phyloP scores from a whole-genome alignment of 2,329 filamentous ascomycete genomes.

The Fusarium nelsonii region DNA sequence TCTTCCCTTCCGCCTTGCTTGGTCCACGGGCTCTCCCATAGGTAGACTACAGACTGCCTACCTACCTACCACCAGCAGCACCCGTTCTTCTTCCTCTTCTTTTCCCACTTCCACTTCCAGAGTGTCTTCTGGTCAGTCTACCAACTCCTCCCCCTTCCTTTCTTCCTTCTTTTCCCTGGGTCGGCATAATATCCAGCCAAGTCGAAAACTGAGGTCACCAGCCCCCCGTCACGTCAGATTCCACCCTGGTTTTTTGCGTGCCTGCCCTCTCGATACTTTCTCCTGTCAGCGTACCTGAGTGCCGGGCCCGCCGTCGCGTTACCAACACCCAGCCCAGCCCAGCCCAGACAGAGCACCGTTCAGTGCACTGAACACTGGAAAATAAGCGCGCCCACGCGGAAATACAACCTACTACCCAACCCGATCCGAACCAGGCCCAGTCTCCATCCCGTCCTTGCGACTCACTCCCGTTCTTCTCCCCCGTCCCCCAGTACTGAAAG shows the following conservation, averaged over 20 bases:
- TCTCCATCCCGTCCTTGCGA: slow-evolving; percentile 35
- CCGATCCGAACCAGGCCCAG: slow-evolving; percentile 32
- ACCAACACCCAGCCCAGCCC: slow-evolving; percentile 18
- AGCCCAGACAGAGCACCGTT: slow-evolving; percentile 14
- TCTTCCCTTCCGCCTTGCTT: slow-evolving; percentile 32
- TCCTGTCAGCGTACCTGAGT: slow-evolving; percentile 31
- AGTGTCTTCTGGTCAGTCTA: slow-evolving; percentile 11
- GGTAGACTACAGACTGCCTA: slow-evolving; percentile 25
- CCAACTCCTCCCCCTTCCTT: slow-evolving; percentile 27
- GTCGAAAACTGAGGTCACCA: slow-evolving; percentile 16
- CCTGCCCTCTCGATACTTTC: slow-evolving; percentile 24
- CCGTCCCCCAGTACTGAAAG: slow-evolving; percentile 38
- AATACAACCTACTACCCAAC: slow-evolving; percentile 24
- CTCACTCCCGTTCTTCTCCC: slow-evolving; percentile 34
- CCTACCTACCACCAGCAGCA: slow-evolving; percentile 22
- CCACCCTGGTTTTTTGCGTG: slow-evolving; percentile 35
- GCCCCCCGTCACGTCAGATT: slow-evolving; percentile 38
- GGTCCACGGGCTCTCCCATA: slow-evolving; percentile 27
- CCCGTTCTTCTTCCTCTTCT: slow-evolving; percentile 25
- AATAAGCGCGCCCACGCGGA: slow-evolving; percentile 46
- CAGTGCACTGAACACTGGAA: slow-evolving; percentile 8
- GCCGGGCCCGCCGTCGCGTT: slow-evolving; percentile 39
- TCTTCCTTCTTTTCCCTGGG: slow-evolving; percentile 12
- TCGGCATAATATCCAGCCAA: slow-evolving; percentile 13
- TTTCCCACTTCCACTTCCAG: slow-evolving; percentile 10